A percentile compares a stretch with the other conserved stretches of the same genome.
Conservation (phyloP, 495 filamentous ascomycete species). For the Penicillium angulare region DNA sequence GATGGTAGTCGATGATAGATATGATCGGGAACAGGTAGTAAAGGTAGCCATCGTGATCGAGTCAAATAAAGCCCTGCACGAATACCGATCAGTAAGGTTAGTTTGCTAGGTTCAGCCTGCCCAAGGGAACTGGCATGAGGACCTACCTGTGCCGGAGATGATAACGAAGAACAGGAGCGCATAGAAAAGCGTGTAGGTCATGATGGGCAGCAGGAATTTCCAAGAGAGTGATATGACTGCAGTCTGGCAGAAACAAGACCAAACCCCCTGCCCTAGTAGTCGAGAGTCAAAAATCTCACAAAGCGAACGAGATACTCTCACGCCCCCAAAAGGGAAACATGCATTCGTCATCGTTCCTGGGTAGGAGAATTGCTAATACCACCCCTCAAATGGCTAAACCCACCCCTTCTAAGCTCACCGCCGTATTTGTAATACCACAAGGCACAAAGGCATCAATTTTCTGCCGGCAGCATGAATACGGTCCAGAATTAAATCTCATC, state of each 20-base stretch:
- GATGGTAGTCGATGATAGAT: constrained; percentile 72
- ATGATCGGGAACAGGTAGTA: constrained; percentile 57
- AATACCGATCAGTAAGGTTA: background rate
- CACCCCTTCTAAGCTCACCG: no score
- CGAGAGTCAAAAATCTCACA: background rate
- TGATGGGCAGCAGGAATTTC: constrained; percentile 25
- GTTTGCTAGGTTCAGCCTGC: background rate
- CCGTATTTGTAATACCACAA: no score
- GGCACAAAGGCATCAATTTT: no score
- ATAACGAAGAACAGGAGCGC: constrained; percentile 62
- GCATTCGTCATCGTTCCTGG: background rate
- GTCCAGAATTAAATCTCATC: no score
- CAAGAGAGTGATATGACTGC: background rate
- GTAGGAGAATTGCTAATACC: no score
- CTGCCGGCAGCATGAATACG: no score
- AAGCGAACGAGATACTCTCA: background rate
- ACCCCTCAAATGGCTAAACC: no score
- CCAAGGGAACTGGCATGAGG: background rate
- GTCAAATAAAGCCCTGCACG: constrained; percentile 69
- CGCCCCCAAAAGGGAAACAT: background rate
- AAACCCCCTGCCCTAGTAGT: background rate
- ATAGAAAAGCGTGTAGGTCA: constrained; percentile 78
- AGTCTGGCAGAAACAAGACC: background rate
- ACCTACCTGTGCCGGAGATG: constrained; percentile 58
- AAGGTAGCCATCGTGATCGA: constrained; percentile 69